Evolutionary conservation across 371 early-diverging fungal genomes (phyloP), one percentile per base, ranked within the genome.

Genomic region (Mucor racemosus): DNA sequence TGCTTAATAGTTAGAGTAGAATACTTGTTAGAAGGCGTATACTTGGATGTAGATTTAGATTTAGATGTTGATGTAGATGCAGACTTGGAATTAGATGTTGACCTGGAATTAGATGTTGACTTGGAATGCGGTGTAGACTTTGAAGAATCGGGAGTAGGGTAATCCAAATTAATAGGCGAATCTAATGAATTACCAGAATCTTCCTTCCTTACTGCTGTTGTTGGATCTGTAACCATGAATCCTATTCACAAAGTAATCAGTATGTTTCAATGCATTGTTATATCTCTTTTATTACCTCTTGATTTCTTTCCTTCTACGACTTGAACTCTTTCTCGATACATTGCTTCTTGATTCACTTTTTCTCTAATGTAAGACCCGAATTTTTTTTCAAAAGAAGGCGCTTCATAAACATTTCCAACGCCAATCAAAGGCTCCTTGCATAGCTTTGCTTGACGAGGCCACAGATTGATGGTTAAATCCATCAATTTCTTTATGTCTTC

Each of bases 141-240:
- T n/a, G n/a, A 8, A n/a, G 4, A 9, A 19, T 8, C 21, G 5
- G 53, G 14, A 13, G 53, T 11, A 11, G 53, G 53, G 2, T 56
- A 3, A 5, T 56, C 56, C 17, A 56, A 13, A 35, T 36, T 36
- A 17, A 56, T 56, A 10, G 56, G 56, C 19, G 36, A 33, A 5
- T 36, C 36, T 36, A n/a, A 35, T 1, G 35, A 56, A 35, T 14
- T 7, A 1, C 56, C 56, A 7, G 7, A n/a, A 8, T 56, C 17
- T 0, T 8, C n/a, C 15, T 10, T 7, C 3, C 0, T 35, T 7
- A 14, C 26, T n/a, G 19, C 26, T n/a, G 19, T 19, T n/a, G 36
- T 36, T 36, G 56, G 56, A 15, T 56, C 56, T n/a, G 56, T 36
- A 4, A 56, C 56, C 34, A 56, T 56, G 17, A 56, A 56, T 17